Conservation (phyloP, 2,329 filamentous ascomycete species). For the Thielaviopsis populi region DNA sequence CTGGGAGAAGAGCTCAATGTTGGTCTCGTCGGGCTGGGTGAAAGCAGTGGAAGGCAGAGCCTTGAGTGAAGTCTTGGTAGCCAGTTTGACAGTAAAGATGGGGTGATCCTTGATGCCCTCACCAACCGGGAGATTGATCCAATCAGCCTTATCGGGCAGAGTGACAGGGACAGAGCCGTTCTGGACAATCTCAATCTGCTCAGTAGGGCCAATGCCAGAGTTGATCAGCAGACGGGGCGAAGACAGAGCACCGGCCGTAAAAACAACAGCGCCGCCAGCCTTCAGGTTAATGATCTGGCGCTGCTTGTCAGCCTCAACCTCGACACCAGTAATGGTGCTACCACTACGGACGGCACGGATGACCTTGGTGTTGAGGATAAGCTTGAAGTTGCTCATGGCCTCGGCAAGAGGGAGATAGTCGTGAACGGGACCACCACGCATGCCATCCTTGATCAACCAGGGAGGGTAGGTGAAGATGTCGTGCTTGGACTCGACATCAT, state of each 20-base stretch:
- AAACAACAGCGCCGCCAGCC: slow-evolving; percentile 44
- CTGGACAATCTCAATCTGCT: slow-evolving; percentile 40
- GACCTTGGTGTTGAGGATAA: slow-evolving; percentile 51
- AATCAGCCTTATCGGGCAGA: slow-evolving; percentile 36
- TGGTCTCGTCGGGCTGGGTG: slow-evolving; percentile 21
- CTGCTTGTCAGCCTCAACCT: slow-evolving; percentile 39
- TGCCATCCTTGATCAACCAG: slow-evolving; percentile 51
- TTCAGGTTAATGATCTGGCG: slow-evolving; percentile 28
- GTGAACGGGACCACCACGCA: slow-evolving; percentile 53
- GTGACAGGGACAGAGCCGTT: slow-evolving; percentile 34
- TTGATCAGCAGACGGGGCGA: slow-evolving; percentile 53
- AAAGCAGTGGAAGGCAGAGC: slow-evolving; percentile 20
- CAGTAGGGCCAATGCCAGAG: slow-evolving; percentile 49
- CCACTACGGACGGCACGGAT: slow-evolving; percentile 50
- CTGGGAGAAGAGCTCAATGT: slow-evolving; percentile 24
- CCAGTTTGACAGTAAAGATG: slow-evolving; percentile 25
- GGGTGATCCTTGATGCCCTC: slow-evolving; percentile 43
- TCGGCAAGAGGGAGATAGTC: slow-evolving; percentile 53
- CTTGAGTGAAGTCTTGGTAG: slow-evolving; percentile 20
- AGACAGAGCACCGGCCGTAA: slow-evolving; percentile 45
- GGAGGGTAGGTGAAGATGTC: slow-evolving; percentile 46
- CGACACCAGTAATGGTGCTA: slow-evolving; percentile 49
- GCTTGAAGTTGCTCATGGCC: slow-evolving; percentile 46
- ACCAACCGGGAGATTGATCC: slow-evolving; percentile 44
- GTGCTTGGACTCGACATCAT: slow-evolving; percentile 48